Base-by-base conservation (phyloP, 805 yeast species). In the Cyberlindnera amylophila region DNA sequence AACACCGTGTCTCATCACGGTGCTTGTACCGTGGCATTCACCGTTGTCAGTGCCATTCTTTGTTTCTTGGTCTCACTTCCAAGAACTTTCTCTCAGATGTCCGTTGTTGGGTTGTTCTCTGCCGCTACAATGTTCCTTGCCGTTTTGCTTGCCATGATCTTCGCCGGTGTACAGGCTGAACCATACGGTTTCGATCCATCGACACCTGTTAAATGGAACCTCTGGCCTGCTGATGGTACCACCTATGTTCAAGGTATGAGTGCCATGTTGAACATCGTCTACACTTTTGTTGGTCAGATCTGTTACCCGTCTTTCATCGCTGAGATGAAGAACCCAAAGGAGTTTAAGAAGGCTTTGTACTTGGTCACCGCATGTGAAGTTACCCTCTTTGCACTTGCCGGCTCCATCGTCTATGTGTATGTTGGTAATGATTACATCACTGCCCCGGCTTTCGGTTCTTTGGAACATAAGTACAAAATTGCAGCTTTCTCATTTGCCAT, bases 201-300 rank as follows among this genome's bases (percentile, higher is more conserved):
- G 6, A 57, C 61, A 0, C 71, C 75, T 1, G 72, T 75, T 12
- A 54, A 54, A 4, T 75, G 69, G 65, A 59, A 61, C 32, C 58
- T 74, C 27, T 74, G 78, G 73, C 80, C 84, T 1, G 67, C 45
- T 10, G 44, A 64, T 41, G 81, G 78, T 1, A 74, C 81, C n/a
- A 66, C 74, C 4, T 78, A 66, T 49, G 81, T 76, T 7, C 52
- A 56, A 15, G 81, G 67, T 1, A 76, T 78, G 82, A 58, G 69
- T 31, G 83, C 83, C 0, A 65, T 72, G 47, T 64, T 78, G 52
- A 78, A 78, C 61, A 78, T 78, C 50, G 77, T 76, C 18, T 78
- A 77, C 58, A 77, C 83, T 1, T 77, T 78, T 61, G 82, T 77
- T 17, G 84, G 84, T 4, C 84, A 78, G 58, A 74, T 78, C 57